Base-by-base conservation (phyloP, 1,139 yeast genomes). In the Zygoascus sp. region DNA sequence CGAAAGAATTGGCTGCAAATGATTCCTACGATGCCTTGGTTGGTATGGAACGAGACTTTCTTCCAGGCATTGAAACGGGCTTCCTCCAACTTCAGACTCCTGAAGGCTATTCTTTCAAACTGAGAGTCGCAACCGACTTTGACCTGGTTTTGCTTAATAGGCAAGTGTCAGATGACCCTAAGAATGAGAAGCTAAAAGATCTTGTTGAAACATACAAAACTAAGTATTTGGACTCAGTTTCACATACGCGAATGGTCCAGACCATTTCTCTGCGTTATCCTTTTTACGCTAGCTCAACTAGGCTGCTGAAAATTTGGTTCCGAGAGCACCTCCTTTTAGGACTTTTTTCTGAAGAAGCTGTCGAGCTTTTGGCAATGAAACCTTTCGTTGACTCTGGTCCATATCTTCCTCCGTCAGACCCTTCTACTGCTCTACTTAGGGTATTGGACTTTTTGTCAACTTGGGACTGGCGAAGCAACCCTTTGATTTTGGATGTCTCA, bases 391-490 rank as follows among this genome's bases (percentile, higher is more conserved):
- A 89, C 59, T 83, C 92, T 13, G 81, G 87, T 0, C 96, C 97
- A 21, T 89, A 77, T 65, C 74, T 80, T 1, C 75, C 80, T 2
- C 97, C 98, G 2, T 78, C 83, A 42, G 81, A 94, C 40, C 80
- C 83, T 7, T 82, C 79, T 54, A 76, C 83, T 50, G 98, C 96
- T 11, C 88, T 92, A 60, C 71, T 86, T 51, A 82, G 94, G 51
- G 76, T 83, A 17, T 65, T 94, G 39, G 74, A 77, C 45, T 86
- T 83, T 59, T 66, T 92, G 40, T 76, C 95, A 13, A 68, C 69
- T 37, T 94, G 98, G 98, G 90, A 92, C 64, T 92, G 98, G 98
- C 82, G 79, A 58, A 95, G 85, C 54, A 89, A 83, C 42, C 84
- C 96, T 1, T 68, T 92, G 53, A 76, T 90, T 48, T 69, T 92